Percentiles rank a stretch among this genome's conserved stretches.
Evolutionary conservation across 371 early-diverging fungal species (phyloP).

Genomic region (Coemansia sp.): DNA sequence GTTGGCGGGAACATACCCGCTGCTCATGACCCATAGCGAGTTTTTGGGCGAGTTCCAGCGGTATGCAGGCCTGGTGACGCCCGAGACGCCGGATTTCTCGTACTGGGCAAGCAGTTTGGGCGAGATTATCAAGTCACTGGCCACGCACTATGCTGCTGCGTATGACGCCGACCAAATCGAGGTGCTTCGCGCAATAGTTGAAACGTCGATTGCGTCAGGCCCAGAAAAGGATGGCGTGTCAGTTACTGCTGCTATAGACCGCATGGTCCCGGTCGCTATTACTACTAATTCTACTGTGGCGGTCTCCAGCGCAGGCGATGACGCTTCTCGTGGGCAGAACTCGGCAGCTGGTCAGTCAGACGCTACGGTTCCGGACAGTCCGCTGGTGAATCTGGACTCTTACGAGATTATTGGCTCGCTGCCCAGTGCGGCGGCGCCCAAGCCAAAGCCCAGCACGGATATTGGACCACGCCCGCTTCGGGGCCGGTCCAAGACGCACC

Average conservation of each 20-base stretch:
- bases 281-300: neutral
- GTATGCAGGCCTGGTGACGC: conserved; percentile 51
- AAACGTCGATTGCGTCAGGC: conserved; percentile 34
- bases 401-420: conserved; percentile 40
- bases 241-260: conserved; percentile 28
- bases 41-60: conserved; percentile 60
- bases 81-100: conserved; percentile 20
- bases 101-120: conserved; percentile 14
- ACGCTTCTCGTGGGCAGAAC: neutral
- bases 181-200: conserved; percentile 22
- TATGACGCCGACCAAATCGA: conserved; percentile 33
- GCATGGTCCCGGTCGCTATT: conserved; percentile 36
- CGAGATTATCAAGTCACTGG: conserved; percentile 35
- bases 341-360: neutral
- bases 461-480: conserved; percentile 21
- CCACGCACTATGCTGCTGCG: conserved; percentile 25
- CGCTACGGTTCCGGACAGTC: conserved; percentile 2
- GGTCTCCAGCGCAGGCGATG: neutral
- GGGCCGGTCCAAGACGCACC: conserved; percentile 42
- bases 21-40: conserved; percentile 57
- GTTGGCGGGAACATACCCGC: conserved; percentile 63
- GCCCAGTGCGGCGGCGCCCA: conserved; percentile 2
- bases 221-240: conserved; percentile 15
- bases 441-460: conserved; percentile 3
- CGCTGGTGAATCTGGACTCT: conserved; percentile 19